Base-by-base conservation (phyloP, 2,329 filamentous ascomycete species). In the Elsinoe batatas region DNA sequence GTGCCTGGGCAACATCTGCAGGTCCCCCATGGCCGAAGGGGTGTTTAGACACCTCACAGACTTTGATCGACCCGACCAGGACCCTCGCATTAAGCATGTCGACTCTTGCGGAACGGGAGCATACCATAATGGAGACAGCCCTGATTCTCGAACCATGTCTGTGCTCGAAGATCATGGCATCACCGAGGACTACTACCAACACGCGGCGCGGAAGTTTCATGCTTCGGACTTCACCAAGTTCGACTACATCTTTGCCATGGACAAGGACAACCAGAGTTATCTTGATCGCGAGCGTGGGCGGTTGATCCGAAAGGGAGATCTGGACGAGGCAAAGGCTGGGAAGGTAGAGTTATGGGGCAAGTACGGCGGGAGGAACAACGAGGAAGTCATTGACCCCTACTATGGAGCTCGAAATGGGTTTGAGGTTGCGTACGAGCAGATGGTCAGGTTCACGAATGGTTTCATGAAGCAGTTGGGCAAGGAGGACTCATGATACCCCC, bases 241-340 rank as follows among this genome's bases (percentile, higher is more conserved):
- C 66, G 89, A 97, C 71, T 97, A 95, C 72, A 83, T 98, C 58
- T 83, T 98, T 57, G 91, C 88, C 58, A 98, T 98, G 93, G 93
- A 98, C 68, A 77, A 81, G 49, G 81, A 83, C 44, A 97, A 97
- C 68, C 74, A 95, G 43, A 75, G 78, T 7, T 81, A 94, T 65
- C 72, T 95, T 57, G 69, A 82, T 64, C 76, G 81, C 33, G 71
- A 84, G 65, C 75, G 81, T 60, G 64, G 68, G 57, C 73, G 76
- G 58, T 75, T 80, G 61, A 80, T 69, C n/a, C 71, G 69, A 62
- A 67, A 64, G 61, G 62, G 61, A 17, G 64, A 64, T 26, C 43
- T 67, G 37, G 59, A 30, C 3, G 59, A 79, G 61, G 74, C 77
- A 8, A 70, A 71, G n/a, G 75, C 35, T 62, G 64, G 65, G 54